A percentile compares a stretch with the other conserved stretches of the same genome.
Evolutionary conservation across 192 early-diverging fungal genomes (phyloP).

Genomic region (Coemansia sp.): DNA sequence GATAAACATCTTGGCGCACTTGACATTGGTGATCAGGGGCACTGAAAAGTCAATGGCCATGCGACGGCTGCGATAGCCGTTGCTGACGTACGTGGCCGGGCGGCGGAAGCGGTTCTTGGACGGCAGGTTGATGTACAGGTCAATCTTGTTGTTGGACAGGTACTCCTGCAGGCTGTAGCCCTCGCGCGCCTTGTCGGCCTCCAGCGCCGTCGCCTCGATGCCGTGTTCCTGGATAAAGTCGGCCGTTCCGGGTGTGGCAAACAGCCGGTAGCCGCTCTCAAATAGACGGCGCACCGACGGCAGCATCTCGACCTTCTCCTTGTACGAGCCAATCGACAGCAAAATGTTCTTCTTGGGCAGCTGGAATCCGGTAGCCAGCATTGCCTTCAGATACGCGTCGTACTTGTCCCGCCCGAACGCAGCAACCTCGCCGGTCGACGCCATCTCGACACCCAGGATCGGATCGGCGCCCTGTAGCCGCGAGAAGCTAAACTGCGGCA

Average conservation of each 20-base stretch:
- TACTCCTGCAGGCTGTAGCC: constrained; percentile 95
- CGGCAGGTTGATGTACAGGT: constrained; percentile 98
- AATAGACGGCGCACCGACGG: constrained; percentile 81
- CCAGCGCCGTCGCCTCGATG: constrained; percentile 87
- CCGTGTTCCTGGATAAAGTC: constrained; percentile 96
- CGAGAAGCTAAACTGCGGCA: constrained; percentile 96
- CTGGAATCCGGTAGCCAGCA: constrained; percentile 87
- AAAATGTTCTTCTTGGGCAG: constrained; percentile 95
- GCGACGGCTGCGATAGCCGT: constrained; percentile 90
- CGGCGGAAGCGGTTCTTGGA: constrained; percentile 96
- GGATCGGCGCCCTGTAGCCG: constrained; percentile 95
- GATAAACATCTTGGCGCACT: constrained; percentile 97
- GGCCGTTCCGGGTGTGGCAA: constrained; percentile 94
- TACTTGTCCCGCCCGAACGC: constrained; percentile 98
- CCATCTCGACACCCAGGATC: constrained; percentile 98
- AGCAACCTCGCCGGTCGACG: constrained; percentile 98
- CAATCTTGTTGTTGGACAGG: constrained; percentile 93
- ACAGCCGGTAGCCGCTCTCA: constrained; percentile 83
- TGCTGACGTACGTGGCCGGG: constrained; percentile 90
- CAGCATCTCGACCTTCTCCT: constrained; percentile 97
- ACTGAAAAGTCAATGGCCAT: constrained; percentile 98
- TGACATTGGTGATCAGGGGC: constrained; percentile 98
- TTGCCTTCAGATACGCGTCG: constrained; percentile 94
- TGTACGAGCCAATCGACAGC: constrained; percentile 95
- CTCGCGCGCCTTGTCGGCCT: constrained; percentile 60